Evolutionary conservation across 306 rosid species (phyloP), one percentile per base, ranked within the genome.

Genomic region (Begonia peltatifolia): DNA sequence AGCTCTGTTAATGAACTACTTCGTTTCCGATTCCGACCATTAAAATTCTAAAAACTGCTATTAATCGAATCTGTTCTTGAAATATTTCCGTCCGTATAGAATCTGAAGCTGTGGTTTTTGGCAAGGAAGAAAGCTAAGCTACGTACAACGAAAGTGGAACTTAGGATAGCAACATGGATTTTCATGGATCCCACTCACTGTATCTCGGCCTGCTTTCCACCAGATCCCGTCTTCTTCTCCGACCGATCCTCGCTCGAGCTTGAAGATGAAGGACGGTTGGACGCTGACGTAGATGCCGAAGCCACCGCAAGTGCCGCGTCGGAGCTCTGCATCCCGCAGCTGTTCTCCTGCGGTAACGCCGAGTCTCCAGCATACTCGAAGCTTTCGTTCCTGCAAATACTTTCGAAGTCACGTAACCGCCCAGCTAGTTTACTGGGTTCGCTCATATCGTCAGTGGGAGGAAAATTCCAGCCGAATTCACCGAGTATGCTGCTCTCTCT

Each of bases 201-300:
- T 62, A 50, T 83, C 75, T 85, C 78, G 41, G 82, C 68, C 47
- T 61, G 83, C 52, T 80, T 82, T 41, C 64, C 84, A 3, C 77
- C 87, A 59, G 87, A 84, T 61, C 68, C 76, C 20, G 85, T 63
- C 10, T 87, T 74, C 63, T 68, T 77, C 71, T 90, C 97, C 17
- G 79, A 71, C 49, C 11, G 92, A 62, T 90, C 95, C 42, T 84
- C 97, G 59, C 87, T 90, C 52, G 97, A 83, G 72, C 84, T 80
- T 9, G 95, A 80, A 10, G 97, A 84, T 9, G 68, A 55, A 6
- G 96, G 83, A 47, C 73, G 90, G 64, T 83, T 84, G 38, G 71
- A 81, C 12, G 82, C 71, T 42, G 76, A 38, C 1, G 47, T 51
- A 14, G 70, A 63, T 55, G 80, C 85, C 38, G 38, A 30, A 30